phyloP scores from a whole-genome alignment of 148 eudicot genomes.

The Simmondsia chinensis region DNA sequence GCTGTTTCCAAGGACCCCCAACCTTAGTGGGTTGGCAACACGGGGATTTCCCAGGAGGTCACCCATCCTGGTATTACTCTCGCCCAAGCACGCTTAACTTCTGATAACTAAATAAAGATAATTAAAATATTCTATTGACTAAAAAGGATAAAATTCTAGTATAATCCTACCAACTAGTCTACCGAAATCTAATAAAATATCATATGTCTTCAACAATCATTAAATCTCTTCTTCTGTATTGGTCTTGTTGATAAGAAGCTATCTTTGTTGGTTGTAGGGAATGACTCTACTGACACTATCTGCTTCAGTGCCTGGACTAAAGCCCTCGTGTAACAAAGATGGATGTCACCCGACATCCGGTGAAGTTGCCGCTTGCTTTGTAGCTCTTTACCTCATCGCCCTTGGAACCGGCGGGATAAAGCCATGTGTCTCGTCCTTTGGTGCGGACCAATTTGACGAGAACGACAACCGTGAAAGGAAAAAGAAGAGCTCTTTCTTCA shows the following conservation, averaged over 20 bases:
- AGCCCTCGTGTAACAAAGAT: constrained; percentile 12
- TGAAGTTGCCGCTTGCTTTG: constrained; percentile 18
- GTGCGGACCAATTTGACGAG: constrained; percentile 56
- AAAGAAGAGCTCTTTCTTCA: constrained; percentile 43
- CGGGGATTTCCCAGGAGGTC: too few species aligned
- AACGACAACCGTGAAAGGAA: constrained; percentile 28
- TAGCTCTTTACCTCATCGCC: constrained; percentile 38
- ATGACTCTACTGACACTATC: constrained; percentile 42
- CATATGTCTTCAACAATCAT: too few species aligned
- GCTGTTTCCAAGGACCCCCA: too few species aligned
- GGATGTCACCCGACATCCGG: constrained; percentile 19
- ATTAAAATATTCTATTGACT: background rate
- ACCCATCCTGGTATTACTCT: too few species aligned
- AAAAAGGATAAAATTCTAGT: too few species aligned
- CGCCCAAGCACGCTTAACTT: background rate
- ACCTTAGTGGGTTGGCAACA: too few species aligned
- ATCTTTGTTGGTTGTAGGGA: constrained; percentile 18
- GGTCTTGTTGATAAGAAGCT: background rate
- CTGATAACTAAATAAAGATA: too few species aligned
- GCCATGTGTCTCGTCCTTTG: constrained; percentile 57
- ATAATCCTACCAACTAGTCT: too few species aligned
- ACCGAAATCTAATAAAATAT: too few species aligned
- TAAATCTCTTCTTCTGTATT: too few species aligned
- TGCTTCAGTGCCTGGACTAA: constrained; percentile 30
- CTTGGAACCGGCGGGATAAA: constrained; percentile 56